Evolutionary conservation across 441 rosid species (phyloP), one percentile per base, ranked within the genome.

Genomic region (Cnidoscolus chayamansa): DNA sequence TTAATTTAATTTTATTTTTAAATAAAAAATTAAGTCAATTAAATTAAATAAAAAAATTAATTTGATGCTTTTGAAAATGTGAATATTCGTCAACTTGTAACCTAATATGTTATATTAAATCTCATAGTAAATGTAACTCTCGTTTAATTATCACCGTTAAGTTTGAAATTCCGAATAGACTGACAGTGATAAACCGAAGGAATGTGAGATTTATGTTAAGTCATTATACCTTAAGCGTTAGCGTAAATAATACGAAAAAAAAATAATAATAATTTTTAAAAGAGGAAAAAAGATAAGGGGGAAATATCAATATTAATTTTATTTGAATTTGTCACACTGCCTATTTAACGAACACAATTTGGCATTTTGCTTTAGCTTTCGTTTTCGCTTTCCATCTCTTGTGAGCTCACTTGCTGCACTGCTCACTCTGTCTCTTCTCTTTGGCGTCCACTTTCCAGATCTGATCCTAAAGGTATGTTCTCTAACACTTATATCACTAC

Each of bases 201-300:
- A 66, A 74, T 50, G 72, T 74, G n/a, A 58, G 67, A 30, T 67
- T 57, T 60, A 67, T n/a, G 5, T 61, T 60, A 62, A 72, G 60
- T 72, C 68, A 30, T 51, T 31, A 20, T 65, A 48, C 69, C 65
- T 25, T 25, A 25, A 25, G 25, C 25, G 25, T 25, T 25, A 25
- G 25, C 25, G 25, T 25, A 25, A 25, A 25, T 25, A 25, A 25
- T 25, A 25, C 25, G 25, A 2, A 40, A 40, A 40, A 3, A 40
- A 40, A 40, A 40, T 40, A 40, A 3, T 6, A 40, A 40, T 40
- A 40, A 40, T 40, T 35, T 35, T 35, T 35, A 2, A 35, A 40
- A 40, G 2, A 35, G 4, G 2, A 35, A 40, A 3, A 40, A 40
- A 3, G 6, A 40, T 40, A 40, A 40, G 45, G 45, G 45, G 45